These are phyloP conservation scores for Trichoderma parareesei DNA, from an alignment of 495 filamentous ascomycete genomes.

Conservation along the genomic window DNA sequence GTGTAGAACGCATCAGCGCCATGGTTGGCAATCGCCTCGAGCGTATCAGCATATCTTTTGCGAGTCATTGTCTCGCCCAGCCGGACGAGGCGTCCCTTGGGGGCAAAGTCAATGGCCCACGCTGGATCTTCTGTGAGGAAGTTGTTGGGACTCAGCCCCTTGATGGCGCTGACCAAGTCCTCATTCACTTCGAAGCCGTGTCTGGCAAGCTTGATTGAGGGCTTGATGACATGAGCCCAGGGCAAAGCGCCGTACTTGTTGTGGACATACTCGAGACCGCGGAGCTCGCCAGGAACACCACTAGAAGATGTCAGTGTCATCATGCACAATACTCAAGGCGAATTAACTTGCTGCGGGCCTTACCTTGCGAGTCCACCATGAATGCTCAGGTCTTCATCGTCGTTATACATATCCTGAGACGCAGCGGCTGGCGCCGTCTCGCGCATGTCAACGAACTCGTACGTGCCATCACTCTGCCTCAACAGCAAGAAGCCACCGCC, in stretches of 20 bases:
- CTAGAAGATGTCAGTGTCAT: constrained; percentile 26
- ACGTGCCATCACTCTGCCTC: constrained; percentile 46
- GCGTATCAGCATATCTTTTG: constrained; percentile 63
- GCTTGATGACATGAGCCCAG: constrained; percentile 58
- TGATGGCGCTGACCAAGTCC: constrained; percentile 60
- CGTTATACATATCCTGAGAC: constrained; percentile 66
- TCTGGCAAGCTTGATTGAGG: constrained; percentile 60
- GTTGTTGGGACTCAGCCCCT: constrained; percentile 20
- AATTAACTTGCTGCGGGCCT: not conserved
- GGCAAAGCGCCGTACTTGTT: constrained; percentile 60
- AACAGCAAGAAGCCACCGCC: constrained; percentile 80
- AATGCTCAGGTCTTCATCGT: constrained; percentile 34
- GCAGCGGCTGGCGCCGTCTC: constrained; percentile 74
- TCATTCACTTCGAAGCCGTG: constrained; percentile 56
- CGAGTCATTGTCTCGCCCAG: constrained; percentile 65
- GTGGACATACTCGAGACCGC: constrained; percentile 64
- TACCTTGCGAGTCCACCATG: constrained; percentile 57
- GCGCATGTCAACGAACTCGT: constrained; percentile 71
- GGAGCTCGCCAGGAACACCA: constrained; percentile 72
- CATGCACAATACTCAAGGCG: not conserved
- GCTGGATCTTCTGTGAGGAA: constrained; percentile 60
- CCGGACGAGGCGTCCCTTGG: constrained; percentile 50
- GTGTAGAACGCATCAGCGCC: constrained; percentile 68
- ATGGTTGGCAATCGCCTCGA: constrained; percentile 57
- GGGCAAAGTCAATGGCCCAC: constrained; percentile 78